Base-by-base conservation (phyloP, 192 early-diverging fungal genomes). In the Coemansia sp. region DNA sequence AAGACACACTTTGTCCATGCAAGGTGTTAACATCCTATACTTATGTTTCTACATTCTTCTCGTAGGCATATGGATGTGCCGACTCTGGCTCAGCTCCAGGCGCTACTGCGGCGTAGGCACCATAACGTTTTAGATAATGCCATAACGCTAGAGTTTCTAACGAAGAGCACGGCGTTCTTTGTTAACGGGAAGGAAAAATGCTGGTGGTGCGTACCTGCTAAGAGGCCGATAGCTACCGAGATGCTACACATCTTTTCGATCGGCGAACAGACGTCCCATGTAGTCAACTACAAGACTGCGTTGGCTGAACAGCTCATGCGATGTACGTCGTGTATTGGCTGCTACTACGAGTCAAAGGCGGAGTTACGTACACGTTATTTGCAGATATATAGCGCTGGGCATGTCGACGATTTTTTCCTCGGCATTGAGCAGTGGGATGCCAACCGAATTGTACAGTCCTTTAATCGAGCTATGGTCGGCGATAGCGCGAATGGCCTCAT, bases 161-260 rank as follows among this genome's bases (percentile, higher is more conserved):
- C 63, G 1, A 50, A 50, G 11, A 78, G 78, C 5, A 50, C 74
- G 23, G 32, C 15, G 25, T 80, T 77, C 46, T 80, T 85, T 66
- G 73, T 85, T 23, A 39, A 74, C 10, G 70, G 75, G 25, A 55
- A 74, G 12, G 72, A 66, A n/a, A 51, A 65, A 23, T 85, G 83
- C 69, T 85, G 83, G 83, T 85, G 77, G 78, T 85, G 83, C 63
- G 70, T 44, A 6, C 63, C 50, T 0, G 63, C 64, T 31, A 70
- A 76, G 12, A 39, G 55, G n/a, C 63, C 65, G 9, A 63, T 71
- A 7, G 74, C 75, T 2, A 69, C 73, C 10, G 73, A 76, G 42
- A 75, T 82, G 70, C 66, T 85, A n/a, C 71, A 78, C n/a, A 63
- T 85, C 14, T 78, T 82, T 63, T 73, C 78, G 15, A 66, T 85